Conservation (phyloP, 1,284 basidiomycete species). For the Malassezia vespertilionis region DNA sequence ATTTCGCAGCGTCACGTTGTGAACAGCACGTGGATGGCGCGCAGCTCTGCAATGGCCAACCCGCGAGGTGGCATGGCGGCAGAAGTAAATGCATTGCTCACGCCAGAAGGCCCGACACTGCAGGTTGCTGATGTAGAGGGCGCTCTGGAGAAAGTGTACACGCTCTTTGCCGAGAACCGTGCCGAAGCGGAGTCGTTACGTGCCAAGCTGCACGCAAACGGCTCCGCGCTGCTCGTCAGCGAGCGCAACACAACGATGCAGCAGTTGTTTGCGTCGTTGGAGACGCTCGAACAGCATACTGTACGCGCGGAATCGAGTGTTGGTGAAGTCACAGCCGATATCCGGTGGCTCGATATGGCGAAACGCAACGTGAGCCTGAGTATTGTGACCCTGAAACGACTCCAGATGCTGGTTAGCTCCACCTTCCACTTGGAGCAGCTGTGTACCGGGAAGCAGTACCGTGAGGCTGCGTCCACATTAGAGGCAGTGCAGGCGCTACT, state of each 20-base stretch:
- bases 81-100: constrained; percentile 5
- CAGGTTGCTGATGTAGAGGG: constrained; percentile 3
- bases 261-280: constrained; percentile 73
- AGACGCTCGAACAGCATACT: constrained; percentile 74
- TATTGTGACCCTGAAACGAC: constrained; percentile 77
- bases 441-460: constrained; percentile 27
- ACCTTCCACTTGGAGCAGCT: constrained; percentile 37
- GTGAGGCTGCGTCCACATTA: constrained; percentile 39
- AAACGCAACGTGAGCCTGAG: constrained; percentile 72
- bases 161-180: background rate
- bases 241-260: constrained; percentile 12
- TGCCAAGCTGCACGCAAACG: background rate
- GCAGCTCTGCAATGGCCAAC: constrained; percentile 6
- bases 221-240: constrained; percentile 1
- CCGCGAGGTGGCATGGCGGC: background rate
- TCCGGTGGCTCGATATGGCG: constrained; percentile 82
- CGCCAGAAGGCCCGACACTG: background rate
- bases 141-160: constrained; percentile 2
- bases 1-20: background rate
- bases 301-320: constrained; percentile 76
- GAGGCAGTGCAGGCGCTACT: constrained; percentile 39
- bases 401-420: constrained; percentile 65
- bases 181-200: background rate
- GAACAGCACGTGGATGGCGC: constrained; percentile 1
- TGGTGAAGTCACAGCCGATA: constrained; percentile 87